A percentile compares a stretch with the other conserved stretches of the same genome.
These are phyloP conservation scores for Monosporascus sp. DNA, from an alignment of 2,329 filamentous ascomycete genomes.

Conservation along the genomic window DNA sequence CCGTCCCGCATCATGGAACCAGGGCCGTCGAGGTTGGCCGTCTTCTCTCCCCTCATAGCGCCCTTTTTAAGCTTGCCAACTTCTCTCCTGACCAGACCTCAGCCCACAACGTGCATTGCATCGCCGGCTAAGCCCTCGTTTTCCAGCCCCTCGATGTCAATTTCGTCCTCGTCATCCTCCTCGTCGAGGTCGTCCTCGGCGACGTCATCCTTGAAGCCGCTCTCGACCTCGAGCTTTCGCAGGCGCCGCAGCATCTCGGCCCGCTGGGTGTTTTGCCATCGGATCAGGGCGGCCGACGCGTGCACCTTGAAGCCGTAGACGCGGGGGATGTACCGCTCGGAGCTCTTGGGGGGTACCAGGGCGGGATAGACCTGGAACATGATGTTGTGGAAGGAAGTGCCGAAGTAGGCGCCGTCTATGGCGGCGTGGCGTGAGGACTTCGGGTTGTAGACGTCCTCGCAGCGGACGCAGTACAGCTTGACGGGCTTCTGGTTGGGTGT, in stretches of 20 bases:
- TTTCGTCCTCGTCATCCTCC: slow-evolving; percentile 35
- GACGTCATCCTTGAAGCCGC: slow-evolving; percentile 69
- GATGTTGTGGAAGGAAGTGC: slow-evolving; percentile 97
- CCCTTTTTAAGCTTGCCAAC: neutral
- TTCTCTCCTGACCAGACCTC: neutral
- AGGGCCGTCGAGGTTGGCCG: too few species aligned
- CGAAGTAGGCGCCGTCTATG: slow-evolving; percentile 97
- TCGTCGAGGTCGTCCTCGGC: slow-evolving; percentile 60
- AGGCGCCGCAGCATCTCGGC: slow-evolving; percentile 79
- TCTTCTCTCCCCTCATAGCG: neutral
- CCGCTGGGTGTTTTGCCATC: slow-evolving; percentile 82
- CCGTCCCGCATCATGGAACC: too few species aligned
- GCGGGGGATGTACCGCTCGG: slow-evolving; percentile 79
- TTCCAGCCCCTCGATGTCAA: slow-evolving; percentile 29
- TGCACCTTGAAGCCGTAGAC: slow-evolving; percentile 97
- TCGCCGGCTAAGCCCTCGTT: slow-evolving; percentile 15
- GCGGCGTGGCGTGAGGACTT: slow-evolving; percentile 90
- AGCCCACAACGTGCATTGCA: slow-evolving; percentile 25
- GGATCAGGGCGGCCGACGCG: slow-evolving; percentile 75
- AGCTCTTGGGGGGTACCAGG: slow-evolving; percentile 79
- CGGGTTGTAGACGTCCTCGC: slow-evolving; percentile 98
- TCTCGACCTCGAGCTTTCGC: slow-evolving; percentile 65
- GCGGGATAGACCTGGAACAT: slow-evolving; percentile 97
- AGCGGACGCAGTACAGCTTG: slow-evolving; percentile 94
- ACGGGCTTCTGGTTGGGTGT: slow-evolving; percentile 82